phyloP scores from a whole-genome alignment of 1,284 basidiomycete species.

The Malassezia equina region DNA sequence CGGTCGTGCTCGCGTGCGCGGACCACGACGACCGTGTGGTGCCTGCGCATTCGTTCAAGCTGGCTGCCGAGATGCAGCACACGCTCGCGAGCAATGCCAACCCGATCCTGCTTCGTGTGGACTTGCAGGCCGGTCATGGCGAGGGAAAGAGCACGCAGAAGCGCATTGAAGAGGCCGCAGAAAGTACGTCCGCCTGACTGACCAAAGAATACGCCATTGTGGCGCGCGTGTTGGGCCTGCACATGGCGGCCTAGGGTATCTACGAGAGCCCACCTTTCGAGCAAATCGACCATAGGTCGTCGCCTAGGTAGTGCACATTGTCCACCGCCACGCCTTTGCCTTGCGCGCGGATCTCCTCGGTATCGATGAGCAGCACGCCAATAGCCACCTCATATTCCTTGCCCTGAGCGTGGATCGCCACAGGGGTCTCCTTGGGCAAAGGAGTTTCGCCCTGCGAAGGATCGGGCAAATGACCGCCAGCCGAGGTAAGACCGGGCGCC shows the following conservation, averaged over 20 bases:
- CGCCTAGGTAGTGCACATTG: conserved; percentile 71
- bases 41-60: conserved; percentile 43
- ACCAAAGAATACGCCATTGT: conserved; percentile 32
- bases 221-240: conserved; percentile 31
- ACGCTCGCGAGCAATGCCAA: conserved; percentile 34
- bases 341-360: conserved; percentile 76
- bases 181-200: conserved; percentile 18
- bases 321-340: conserved; percentile 90
- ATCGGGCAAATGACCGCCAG: conserved; percentile 77
- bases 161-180: conserved; percentile 34
- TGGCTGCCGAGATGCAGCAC: conserved; percentile 46
- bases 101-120: conserved; percentile 40
- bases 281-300: conserved; percentile 17
- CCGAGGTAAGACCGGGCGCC: conserved; percentile 77
- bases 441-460: conserved; percentile 53
- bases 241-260: conserved; percentile 16
- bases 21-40: conserved; percentile 46
- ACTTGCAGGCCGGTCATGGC: conserved; percentile 45
- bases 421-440: conserved; percentile 61
- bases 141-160: conserved; percentile 43
- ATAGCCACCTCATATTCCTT: conserved; percentile 86
- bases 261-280: conserved; percentile 11
- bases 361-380: conserved; percentile 69
- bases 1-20: conserved; percentile 35
- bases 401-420: conserved; percentile 87